These are phyloP conservation scores for Phytophthora megakarya DNA, from an alignment of 352 stramenopile species.

Conservation along the genomic window DNA sequence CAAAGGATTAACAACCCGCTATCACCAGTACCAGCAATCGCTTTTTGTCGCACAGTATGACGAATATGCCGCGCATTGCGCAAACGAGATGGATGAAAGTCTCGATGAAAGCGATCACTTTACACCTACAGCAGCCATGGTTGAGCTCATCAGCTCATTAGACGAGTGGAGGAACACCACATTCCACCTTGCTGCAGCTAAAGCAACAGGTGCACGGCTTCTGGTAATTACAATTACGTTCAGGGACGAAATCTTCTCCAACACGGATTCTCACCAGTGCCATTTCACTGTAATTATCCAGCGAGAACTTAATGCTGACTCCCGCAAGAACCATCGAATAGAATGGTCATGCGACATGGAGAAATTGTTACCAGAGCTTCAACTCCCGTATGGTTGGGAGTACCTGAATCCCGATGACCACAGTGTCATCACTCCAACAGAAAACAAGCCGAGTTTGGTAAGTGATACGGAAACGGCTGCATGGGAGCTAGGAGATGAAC, in stretches of 20 bases:
- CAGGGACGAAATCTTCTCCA: slow-evolving; percentile 3
- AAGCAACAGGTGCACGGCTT: slow-evolving; percentile 33
- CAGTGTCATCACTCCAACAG: slow-evolving; percentile 9
- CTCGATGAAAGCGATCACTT: slow-evolving; percentile 21
- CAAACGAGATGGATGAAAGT: slow-evolving; percentile 12
- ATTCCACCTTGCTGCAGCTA: slow-evolving; percentile 52
- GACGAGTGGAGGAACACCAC: slow-evolving; percentile 39
- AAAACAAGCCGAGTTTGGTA: neutral
- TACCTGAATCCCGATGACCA: slow-evolving; percentile 5
- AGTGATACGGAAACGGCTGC: neutral
- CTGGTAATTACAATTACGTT: slow-evolving; percentile 35
- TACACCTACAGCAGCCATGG: slow-evolving; percentile 43
- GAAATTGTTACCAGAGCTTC: neutral
- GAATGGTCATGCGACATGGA: slow-evolving; percentile 45
- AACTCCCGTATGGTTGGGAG: slow-evolving; percentile 20
- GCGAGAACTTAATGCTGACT: slow-evolving; percentile 26
- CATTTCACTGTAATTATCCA: slow-evolving; percentile 46
- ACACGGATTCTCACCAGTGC: slow-evolving; percentile 10
- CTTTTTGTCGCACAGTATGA: slow-evolving; percentile 42
- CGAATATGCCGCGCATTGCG: slow-evolving; percentile 41
- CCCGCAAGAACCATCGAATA: slow-evolving; percentile 31
- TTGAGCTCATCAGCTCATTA: slow-evolving; percentile 34
- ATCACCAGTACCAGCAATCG: neutral
- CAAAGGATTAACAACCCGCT: slow-evolving; percentile 5
- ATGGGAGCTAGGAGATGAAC: slow-evolving; percentile 43